Base-by-base conservation (phyloP, 352 stramenopile species). In the Phytophthora vignae region DNA sequence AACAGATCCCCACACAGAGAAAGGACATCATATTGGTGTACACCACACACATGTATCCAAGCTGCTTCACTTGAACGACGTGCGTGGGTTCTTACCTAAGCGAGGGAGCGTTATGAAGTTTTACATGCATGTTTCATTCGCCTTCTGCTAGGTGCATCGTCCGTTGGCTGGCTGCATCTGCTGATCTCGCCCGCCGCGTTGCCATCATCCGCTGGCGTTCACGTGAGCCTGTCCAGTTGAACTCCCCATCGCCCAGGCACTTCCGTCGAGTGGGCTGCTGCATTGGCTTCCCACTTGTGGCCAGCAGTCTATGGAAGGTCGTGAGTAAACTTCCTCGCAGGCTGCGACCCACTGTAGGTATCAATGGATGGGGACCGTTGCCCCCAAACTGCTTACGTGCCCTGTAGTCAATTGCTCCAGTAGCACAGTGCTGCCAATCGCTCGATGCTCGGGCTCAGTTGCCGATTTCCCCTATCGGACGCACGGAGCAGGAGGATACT, bases 81-180 rank as follows among this genome's bases (percentile, higher is more conserved):
- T 31, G 27, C 27, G 27, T 9, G 27, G 27, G 27, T 31, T 31
- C 27, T 31, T 31, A 31, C 4, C 27, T 27, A 4, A 12, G 11
- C 36, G 4, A 15, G 36, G 36, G 15, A 5, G 44, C 44, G 15
- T 5, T 50, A 50, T 22, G 44, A 8, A 19, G 17, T 10, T 27
- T 27, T 27, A 27, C 2, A n/a, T 22, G 12, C 7, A 27, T 27
- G 22, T n/a, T 49, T 25, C 12, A 8, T 40, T 48, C 21, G 5
- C 61, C 50, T 62, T 62, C 61, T 68, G 61, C 17, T 68, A 40
- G 61, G 17, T 61, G 52, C 40, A 62, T 55, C n/a, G 36, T 36
- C 33, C 38, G 38, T 55, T 38, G 25, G 12, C 33, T 38, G 60
- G 25, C 21, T 25, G 36, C 25, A 31, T 25, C 19, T 9, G 25